Conservation (phyloP, 73 alveolate genomes). For the Tetrahymena malaccensis region DNA sequence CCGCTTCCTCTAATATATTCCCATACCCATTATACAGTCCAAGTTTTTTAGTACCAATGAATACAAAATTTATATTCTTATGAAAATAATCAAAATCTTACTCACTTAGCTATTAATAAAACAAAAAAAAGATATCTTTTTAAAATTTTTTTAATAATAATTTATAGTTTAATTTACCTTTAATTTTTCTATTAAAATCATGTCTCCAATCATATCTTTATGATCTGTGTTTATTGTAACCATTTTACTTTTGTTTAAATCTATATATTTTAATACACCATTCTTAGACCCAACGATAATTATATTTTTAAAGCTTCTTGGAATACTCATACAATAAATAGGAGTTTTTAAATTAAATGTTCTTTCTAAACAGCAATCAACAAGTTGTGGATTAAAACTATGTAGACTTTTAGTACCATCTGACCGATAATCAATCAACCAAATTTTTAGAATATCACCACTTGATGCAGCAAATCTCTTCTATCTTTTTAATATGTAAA, state of each 20-base stretch:
- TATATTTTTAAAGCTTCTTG: conserved; percentile 3
- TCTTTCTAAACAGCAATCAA: background rate
- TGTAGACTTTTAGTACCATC: background rate
- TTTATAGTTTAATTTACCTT: background rate
- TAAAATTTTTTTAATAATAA: too few relatives aligned
- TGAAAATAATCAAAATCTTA: conserved; percentile 14
- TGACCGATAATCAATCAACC: background rate
- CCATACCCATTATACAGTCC: conserved; percentile 24
- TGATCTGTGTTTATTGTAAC: conserved; percentile 15
- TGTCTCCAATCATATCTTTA: background rate
- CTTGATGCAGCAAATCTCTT: background rate
- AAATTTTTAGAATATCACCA: background rate
- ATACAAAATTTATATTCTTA: conserved; percentile 9
- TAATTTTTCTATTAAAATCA: conserved; percentile 9
- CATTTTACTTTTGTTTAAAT: conserved; percentile 9
- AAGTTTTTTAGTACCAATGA: conserved; percentile 19
- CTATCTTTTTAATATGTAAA: conserved; percentile 3
- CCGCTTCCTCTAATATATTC: background rate
- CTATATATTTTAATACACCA: conserved; percentile 3
- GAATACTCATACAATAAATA: conserved; percentile 2
- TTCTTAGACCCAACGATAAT: background rate
- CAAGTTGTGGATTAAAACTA: background rate
- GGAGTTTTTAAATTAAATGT: conserved; percentile 7
- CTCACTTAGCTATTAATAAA: background rate
- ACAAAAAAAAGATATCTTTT: too few relatives aligned